These are phyloP conservation scores for Coffea humblotiana DNA, from an alignment of 305 asterid species.

Conservation along the genomic window DNA sequence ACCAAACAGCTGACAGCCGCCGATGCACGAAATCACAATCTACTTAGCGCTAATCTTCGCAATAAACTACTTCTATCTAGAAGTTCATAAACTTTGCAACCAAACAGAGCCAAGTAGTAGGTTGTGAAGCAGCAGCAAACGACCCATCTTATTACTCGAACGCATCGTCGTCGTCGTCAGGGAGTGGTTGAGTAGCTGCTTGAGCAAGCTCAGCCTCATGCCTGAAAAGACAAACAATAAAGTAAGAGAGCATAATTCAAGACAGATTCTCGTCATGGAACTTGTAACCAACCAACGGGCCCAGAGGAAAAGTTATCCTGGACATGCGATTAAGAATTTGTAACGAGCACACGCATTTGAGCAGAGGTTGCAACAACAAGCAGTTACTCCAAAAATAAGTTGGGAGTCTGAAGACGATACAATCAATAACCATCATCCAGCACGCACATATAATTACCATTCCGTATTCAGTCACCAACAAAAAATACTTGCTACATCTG, in stretches of 20 bases:
- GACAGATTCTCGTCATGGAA: not conserved
- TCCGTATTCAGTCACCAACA: not conserved
- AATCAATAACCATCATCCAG: not conserved
- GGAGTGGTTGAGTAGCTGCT: slow-evolving; percentile 47
- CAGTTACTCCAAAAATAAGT: too few species aligned
- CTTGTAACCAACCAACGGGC: too few species aligned
- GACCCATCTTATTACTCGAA: slow-evolving; percentile 25
- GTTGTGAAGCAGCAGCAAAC: not conserved
- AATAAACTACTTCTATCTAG: not conserved
- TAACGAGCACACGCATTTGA: too few species aligned
- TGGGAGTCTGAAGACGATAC: too few species aligned
- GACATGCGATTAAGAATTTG: too few species aligned
- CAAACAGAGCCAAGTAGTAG: not conserved
- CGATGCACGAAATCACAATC: too few species aligned
- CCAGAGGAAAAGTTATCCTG: too few species aligned
- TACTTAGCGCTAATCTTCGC: not conserved
- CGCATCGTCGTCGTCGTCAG: slow-evolving; percentile 52
- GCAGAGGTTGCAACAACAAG: too few species aligned
- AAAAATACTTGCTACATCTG: not conserved
- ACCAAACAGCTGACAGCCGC: not conserved
- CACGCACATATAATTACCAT: too few species aligned
- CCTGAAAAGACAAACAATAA: slow-evolving; percentile 13
- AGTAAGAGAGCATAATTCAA: not conserved
- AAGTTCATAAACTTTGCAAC: not conserved
- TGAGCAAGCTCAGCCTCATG: slow-evolving; percentile 41